Evolutionary conservation across 805 yeast genomes (phyloP).

Genomic region (Wickerhamiella azyma): DNA sequence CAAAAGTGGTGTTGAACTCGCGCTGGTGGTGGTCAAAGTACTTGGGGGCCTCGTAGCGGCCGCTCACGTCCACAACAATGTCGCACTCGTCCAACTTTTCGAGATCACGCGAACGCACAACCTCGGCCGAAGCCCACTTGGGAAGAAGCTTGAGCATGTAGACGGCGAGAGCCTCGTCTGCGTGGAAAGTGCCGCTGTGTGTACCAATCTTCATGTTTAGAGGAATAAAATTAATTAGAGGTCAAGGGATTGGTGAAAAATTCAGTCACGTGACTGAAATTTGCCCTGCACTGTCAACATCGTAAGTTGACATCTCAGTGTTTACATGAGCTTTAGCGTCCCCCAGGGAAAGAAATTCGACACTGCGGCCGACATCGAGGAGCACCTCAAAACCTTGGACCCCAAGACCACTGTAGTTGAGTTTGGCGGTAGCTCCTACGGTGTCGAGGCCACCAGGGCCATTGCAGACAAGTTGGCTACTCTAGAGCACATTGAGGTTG

Average conservation of each 20-base stretch:
- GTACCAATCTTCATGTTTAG: slow-evolving; percentile 54
- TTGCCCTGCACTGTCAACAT: neutral
- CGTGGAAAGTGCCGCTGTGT: slow-evolving; percentile 73
- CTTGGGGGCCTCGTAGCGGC: slow-evolving; percentile 72
- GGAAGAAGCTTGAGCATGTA: slow-evolving; percentile 68
- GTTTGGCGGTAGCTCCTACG: slow-evolving; percentile 87
- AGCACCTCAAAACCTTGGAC: slow-evolving; percentile 47
- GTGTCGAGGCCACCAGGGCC: slow-evolving; percentile 71
- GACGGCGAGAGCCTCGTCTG: slow-evolving; percentile 92
- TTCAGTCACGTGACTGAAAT: neutral
- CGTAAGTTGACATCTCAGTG: neutral
- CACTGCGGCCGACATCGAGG: slow-evolving; percentile 54
- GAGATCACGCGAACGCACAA: slow-evolving; percentile 76
- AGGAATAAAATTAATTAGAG: neutral
- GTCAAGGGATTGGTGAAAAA: neutral
- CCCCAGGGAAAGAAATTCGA: slow-evolving; percentile 41
- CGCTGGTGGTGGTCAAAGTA: slow-evolving; percentile 95
- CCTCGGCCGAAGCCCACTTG: slow-evolving; percentile 45
- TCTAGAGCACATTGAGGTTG: slow-evolving; percentile 36
- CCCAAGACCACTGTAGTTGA: slow-evolving; percentile 43
- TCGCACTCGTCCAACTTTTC: slow-evolving; percentile 74
- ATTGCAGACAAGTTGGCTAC: slow-evolving; percentile 42
- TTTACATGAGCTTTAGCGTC: slow-evolving; percentile 7
- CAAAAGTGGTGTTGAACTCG: slow-evolving; percentile 68
- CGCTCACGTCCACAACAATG: slow-evolving; percentile 90